Base-by-base conservation (phyloP, 2,329 filamentous ascomycete species). In the Fusarium verrucosum region DNA sequence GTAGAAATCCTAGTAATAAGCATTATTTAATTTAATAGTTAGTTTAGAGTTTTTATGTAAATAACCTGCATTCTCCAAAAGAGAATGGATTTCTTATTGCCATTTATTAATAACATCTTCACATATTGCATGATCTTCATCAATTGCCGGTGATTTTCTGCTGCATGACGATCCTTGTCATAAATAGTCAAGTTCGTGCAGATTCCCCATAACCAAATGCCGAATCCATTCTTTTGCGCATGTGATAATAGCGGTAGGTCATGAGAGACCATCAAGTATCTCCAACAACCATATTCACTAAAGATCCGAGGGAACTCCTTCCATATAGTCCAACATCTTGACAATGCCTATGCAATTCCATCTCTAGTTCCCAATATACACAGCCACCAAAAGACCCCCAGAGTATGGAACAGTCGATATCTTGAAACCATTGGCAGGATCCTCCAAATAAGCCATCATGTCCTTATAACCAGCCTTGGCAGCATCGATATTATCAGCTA, bases 401-500 rank as follows among this genome's bases (percentile, higher is more conserved):
- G 65, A 59, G 42, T 75, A 77, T 2, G 74, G 75, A 14, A 65
- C 42, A 2, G 70, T 74, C 1, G 71, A 74, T 1, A 51, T 81
- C 49, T 74, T 79, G 64, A 87, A 88, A 0, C 81, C 80, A 64
- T 80, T 85, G 4, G 71, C 68, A 0, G 81, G 75, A 10, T 78
- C 74, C 9, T 78, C 59, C n/a, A 87, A 53, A 58, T 82, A 82
- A 0, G 66, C 76, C 17, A 83, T 60, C 3, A 87, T 69, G 3
- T 87, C 83, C 32, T 72, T 70, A 57, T 86, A 86, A 3, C 77
- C 75, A 10, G 70, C 57, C 0, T 70, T 74, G 0, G 76, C 72
- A 2, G 73, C 73, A 13, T 78, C 72, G 1, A 76, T 79, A 55
- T 87, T 87, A 61, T 87, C 84, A 0, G 75, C 72, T 1, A 86